phyloP scores from a whole-genome alignment of 768 basidiomycete species.

The Austroboletus festivus region DNA sequence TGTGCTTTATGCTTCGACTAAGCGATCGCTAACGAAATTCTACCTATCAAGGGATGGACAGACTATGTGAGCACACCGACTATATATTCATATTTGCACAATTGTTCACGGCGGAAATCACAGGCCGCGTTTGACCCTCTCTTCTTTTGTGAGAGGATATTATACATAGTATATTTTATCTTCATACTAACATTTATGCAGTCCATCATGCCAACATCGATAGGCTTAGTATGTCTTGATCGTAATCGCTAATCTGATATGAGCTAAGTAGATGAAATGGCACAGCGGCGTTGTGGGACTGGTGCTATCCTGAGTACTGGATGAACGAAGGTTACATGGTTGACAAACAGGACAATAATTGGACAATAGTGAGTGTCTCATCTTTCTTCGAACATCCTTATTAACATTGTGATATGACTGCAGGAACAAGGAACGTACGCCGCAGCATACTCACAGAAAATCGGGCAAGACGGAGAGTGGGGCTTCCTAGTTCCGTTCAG shows the following conservation, averaged over 20 bases:
- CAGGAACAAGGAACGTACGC: constrained; percentile 23
- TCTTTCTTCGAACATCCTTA: not conserved
- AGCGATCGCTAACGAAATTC: not conserved
- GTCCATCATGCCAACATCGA: constrained; percentile 27
- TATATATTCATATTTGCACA: not conserved
- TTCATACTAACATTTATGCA: constrained; percentile 1
- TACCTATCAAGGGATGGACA: constrained; percentile 9
- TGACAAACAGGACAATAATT: constrained; percentile 7
- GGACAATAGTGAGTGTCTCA: constrained; percentile 21
- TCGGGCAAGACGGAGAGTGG: constrained; percentile 17
- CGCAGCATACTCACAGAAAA: constrained; percentile 20
- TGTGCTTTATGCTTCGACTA: not conserved
- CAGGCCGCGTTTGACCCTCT: constrained; percentile 27
- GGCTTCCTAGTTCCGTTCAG: constrained; percentile 23
- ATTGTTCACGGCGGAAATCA: not conserved
- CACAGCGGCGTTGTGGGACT: constrained; percentile 30
- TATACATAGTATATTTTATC: not conserved
- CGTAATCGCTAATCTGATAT: too few species aligned
- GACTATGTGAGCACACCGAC: constrained; percentile 22
- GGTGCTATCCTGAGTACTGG: constrained; percentile 29
- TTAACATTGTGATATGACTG: not conserved
- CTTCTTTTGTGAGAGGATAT: constrained; percentile 20
- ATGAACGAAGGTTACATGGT: constrained; percentile 24
- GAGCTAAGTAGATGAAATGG: not conserved
- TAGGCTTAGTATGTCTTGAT: constrained; percentile 18